Evolutionary conservation across 257 asterid species (phyloP).

Genomic region (Gentiana macrophylla): DNA sequence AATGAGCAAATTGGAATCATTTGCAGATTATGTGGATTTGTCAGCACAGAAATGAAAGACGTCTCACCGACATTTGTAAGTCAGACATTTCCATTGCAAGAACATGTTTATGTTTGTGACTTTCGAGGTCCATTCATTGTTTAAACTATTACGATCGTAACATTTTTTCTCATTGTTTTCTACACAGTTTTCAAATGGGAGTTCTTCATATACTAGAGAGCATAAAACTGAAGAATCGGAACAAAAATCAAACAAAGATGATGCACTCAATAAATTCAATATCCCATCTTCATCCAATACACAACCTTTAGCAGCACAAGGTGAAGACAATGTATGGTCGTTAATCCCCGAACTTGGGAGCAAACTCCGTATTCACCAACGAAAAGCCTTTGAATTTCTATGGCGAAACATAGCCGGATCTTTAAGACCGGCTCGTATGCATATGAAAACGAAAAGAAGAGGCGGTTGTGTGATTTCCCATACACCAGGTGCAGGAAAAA

Average conservation of each 20-base stretch:
- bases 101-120: background rate
- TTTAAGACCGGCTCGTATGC: constrained; percentile 62
- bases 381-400: constrained; percentile 77
- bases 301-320: constrained; percentile 40
- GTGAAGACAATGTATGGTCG: constrained; percentile 73
- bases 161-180: constrained; percentile 1
- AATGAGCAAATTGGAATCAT: constrained; percentile 78
- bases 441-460: constrained; percentile 41
- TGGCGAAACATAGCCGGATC: constrained; percentile 97
- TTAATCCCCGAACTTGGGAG: constrained; percentile 72
- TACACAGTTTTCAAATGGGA: constrained; percentile 32
- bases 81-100: constrained; percentile 6
- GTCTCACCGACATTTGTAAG: constrained; percentile 85
- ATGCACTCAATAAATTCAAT: constrained; percentile 28
- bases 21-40: constrained; percentile 68
- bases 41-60: constrained; percentile 74
- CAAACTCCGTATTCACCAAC: constrained; percentile 65
- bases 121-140: no score
- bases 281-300: constrained; percentile 42
- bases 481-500: constrained; percentile 96
- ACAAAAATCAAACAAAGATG: constrained; percentile 26
- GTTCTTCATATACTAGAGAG: constrained; percentile 39
- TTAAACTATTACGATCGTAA: no score
- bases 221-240: constrained; percentile 40
- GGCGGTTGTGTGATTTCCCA: constrained; percentile 98